Evolutionary conservation across 352 stramenopile genomes (phyloP), one percentile per base, ranked within the genome.

Genomic region (Globisporangium camurandrum): DNA sequence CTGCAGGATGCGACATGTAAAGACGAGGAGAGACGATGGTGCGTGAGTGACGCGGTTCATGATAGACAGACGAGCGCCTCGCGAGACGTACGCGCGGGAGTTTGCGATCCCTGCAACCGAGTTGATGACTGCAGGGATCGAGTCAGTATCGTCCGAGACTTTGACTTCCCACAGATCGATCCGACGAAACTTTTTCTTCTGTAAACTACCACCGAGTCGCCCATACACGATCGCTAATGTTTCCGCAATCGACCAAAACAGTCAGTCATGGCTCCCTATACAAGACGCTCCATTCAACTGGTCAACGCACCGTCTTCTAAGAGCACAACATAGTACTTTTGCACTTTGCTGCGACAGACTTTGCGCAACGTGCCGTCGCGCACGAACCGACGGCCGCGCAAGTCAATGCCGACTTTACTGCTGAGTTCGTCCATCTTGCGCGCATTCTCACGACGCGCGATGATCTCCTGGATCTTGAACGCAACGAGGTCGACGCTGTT

Each of bases 141-240:
- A 62, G 27, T 86, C 73, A 0, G 75, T 81, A 30, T 89, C 64
- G 40, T 86, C 67, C 16, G 70, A 84, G 5, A 90, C 74, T 40
- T 86, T 84, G 56, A 75, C 87, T 54, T 89, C 83, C 59, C 70
- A 82, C 24, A 93, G 49, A 45, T 86, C 83, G 34, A 93, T 82
- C 51, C 86, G 53, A 17, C 74, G 81, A 53, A 91, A 90, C 49
- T 88, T 91, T 48, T 86, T 86, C 71, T 89, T 88, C 51, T 88
- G 62, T 5, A 90, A 47, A 17, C 80, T 67, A 42, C 50, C 56
- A 24, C 68, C 63, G 45, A 72, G 57, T 0, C 80, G 72, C 8
- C 80, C 80, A 37, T 91, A 91, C 12, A 91, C 70, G 40, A 91
- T 66, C 16, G 77, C 80, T 91, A 9, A 24, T 8, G 57, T 26